phyloP scores from a whole-genome alignment of 106 monocot species.

The Posidonia australis region DNA sequence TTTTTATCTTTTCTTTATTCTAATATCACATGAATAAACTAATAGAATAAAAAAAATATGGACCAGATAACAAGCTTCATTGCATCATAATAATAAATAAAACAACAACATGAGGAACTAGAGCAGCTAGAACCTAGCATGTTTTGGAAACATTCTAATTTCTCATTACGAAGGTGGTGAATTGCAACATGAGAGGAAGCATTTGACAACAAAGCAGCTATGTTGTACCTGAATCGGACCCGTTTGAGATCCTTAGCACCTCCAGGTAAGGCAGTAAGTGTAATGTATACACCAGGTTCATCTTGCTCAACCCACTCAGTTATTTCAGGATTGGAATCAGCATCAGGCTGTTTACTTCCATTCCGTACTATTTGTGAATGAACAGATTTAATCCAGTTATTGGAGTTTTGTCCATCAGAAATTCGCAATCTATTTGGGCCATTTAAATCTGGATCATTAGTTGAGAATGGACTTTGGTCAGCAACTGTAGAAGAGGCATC shows the following conservation, averaged over 20 bases:
- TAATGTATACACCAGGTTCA: slow-evolving; percentile 95
- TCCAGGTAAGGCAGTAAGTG: slow-evolving; percentile 72
- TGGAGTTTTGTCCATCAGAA: slow-evolving; percentile 31
- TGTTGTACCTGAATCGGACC: slow-evolving; percentile 71
- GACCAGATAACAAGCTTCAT: too few species aligned
- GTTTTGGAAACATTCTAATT: too few species aligned
- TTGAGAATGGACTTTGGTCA: slow-evolving; percentile 25
- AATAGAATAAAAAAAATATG: too few species aligned
- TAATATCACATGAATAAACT: too few species aligned
- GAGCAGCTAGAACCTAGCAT: too few species aligned
- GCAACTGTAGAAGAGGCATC: slow-evolving; percentile 35
- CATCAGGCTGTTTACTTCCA: slow-evolving; percentile 40
- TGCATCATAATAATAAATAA: too few species aligned
- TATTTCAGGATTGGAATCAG: slow-evolving; percentile 42
- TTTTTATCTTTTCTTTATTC: too few species aligned
- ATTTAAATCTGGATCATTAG: slow-evolving; percentile 40
- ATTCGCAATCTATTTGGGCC: slow-evolving; percentile 25
- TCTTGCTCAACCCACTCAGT: slow-evolving; percentile 98
- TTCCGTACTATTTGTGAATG: slow-evolving; percentile 31
- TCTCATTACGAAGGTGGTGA: background rate
- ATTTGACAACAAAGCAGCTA: background rate
- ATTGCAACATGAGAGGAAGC: background rate
- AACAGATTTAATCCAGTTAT: slow-evolving; percentile 24
- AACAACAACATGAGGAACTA: too few species aligned
- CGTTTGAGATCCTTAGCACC: slow-evolving; percentile 82